Evolutionary conservation across 176 grass and related monocot species (phyloP).

Genomic region (Thinopyrum elongatum): DNA sequence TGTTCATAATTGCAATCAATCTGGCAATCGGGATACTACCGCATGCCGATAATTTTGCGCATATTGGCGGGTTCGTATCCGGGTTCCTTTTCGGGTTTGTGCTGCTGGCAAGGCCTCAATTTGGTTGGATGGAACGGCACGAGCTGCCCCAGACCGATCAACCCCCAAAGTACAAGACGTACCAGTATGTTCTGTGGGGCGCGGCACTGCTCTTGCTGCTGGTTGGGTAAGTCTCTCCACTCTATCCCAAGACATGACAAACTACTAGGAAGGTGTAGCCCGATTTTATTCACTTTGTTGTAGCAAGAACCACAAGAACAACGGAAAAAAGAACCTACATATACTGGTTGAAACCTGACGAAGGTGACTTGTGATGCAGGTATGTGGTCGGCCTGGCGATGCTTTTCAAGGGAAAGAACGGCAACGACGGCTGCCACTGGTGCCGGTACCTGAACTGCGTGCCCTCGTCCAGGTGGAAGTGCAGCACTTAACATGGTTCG

Average conservation of each 20-base stretch:
- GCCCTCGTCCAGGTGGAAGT: slow-evolving; percentile 86
- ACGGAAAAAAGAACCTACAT: too few species aligned
- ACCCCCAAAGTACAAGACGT: slow-evolving; percentile 70
- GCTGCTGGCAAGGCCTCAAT: slow-evolving; percentile 79
- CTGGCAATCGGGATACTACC: slow-evolving; percentile 83
- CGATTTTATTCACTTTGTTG: neutral
- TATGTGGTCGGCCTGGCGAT: slow-evolving; percentile 56
- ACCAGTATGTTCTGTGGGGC: slow-evolving; percentile 83
- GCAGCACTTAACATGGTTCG: slow-evolving; percentile 33
- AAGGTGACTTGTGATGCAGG: slow-evolving; percentile 33
- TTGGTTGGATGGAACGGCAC: slow-evolving; percentile 75
- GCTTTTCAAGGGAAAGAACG: slow-evolving; percentile 96
- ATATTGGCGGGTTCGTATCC: slow-evolving; percentile 74
- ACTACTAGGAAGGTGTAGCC: neutral
- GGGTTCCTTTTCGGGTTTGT: slow-evolving; percentile 83
- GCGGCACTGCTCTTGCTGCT: slow-evolving; percentile 55
- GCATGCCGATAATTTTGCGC: slow-evolving; percentile 81
- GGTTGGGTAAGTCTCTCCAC: slow-evolving; percentile 51
- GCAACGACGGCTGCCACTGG: slow-evolving; percentile 86
- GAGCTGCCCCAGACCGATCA: slow-evolving; percentile 70
- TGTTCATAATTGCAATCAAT: slow-evolving; percentile 71
- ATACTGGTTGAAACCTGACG: slow-evolving; percentile 13
- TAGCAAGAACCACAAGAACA: neutral
- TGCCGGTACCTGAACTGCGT: slow-evolving; percentile 90
- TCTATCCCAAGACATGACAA: neutral